Conservation (phyloP, 202 grass and related monocot species). For the Musa balbisiana region DNA sequence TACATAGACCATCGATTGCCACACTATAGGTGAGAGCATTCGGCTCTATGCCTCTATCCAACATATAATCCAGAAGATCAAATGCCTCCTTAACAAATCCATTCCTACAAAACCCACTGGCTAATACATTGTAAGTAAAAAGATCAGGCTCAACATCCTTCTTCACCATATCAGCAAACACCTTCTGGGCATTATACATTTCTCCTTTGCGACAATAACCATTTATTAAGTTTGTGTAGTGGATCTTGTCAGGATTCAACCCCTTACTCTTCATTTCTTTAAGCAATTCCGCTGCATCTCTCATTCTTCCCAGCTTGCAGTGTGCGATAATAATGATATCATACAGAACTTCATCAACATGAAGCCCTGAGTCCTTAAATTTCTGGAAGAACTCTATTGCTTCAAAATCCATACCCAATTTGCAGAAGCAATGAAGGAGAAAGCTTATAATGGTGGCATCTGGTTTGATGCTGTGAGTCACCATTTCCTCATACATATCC, state of each 20-base stretch:
- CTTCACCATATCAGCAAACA: slow-evolving; percentile 59
- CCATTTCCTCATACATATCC: slow-evolving; percentile 62
- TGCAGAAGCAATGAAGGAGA: slow-evolving; percentile 47
- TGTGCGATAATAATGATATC: slow-evolving; percentile 53
- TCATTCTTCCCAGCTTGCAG: slow-evolving; percentile 52
- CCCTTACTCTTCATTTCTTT: slow-evolving; percentile 54
- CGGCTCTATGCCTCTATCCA: slow-evolving; percentile 40
- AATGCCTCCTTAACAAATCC: slow-evolving; percentile 54
- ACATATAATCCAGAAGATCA: slow-evolving; percentile 59
- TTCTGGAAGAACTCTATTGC: slow-evolving; percentile 45
- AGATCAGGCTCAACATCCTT: slow-evolving; percentile 59
- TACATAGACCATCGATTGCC: slow-evolving; percentile 59
- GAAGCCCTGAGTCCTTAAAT: slow-evolving; percentile 49
- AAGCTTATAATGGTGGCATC: slow-evolving; percentile 41
- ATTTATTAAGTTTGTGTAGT: slow-evolving; percentile 67
- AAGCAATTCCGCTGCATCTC: slow-evolving; percentile 49
- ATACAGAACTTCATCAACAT: slow-evolving; percentile 54
- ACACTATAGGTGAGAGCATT: slow-evolving; percentile 63
- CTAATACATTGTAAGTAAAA: slow-evolving; percentile 54
- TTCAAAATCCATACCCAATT: slow-evolving; percentile 45
- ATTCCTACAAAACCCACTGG: slow-evolving; percentile 43
- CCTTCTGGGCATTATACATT: slow-evolving; percentile 48
- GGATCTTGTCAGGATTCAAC: slow-evolving; percentile 51
- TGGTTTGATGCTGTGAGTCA: slow-evolving; percentile 40
- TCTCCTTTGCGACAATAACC: slow-evolving; percentile 71